Conservation (phyloP, 2,329 filamentous ascomycete species). For the Didymosphaeria variabile region DNA sequence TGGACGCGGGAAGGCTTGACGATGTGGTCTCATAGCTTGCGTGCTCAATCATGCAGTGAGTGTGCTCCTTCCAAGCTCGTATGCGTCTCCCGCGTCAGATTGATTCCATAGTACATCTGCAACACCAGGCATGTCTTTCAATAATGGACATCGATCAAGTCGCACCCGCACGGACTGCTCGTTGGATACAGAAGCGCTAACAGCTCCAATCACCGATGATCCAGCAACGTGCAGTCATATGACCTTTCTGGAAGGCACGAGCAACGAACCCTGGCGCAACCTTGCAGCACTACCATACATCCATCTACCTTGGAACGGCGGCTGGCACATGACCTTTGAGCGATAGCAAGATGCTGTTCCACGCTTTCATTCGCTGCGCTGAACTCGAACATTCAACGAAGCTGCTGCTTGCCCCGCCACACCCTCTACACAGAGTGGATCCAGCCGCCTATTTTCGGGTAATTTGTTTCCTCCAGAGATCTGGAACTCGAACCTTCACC, state of each 20-base stretch:
- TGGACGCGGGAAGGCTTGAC: neutral
- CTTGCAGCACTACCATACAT: constrained; percentile 24
- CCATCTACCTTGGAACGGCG: constrained; percentile 17
- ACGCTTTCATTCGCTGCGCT: constrained; percentile 35
- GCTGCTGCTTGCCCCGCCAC: constrained; percentile 37
- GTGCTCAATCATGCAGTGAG: neutral
- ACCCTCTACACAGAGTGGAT: constrained; percentile 21
- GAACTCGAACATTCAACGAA: constrained; percentile 26
- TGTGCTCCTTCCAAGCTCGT: neutral
- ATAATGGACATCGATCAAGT: neutral
- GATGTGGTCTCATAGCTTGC: neutral
- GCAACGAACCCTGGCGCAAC: constrained; percentile 26
- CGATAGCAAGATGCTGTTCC: constrained; percentile 14
- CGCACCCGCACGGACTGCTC: neutral
- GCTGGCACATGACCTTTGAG: constrained; percentile 37
- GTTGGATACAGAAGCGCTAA: constrained; percentile 13
- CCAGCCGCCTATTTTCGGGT: constrained; percentile 9
- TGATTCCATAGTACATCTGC: neutral
- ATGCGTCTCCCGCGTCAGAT: neutral
- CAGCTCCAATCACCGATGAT: constrained; percentile 13
- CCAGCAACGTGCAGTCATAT: constrained; percentile 38
- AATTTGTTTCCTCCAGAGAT: constrained; percentile 6
- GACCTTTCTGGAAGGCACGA: constrained; percentile 34
- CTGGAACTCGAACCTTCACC: neutral
- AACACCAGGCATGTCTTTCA: neutral